Evolutionary conservation across 495 filamentous ascomycete genomes (phyloP), one percentile per base, ranked within the genome.

Genomic region (Amniculicola lignicola): DNA sequence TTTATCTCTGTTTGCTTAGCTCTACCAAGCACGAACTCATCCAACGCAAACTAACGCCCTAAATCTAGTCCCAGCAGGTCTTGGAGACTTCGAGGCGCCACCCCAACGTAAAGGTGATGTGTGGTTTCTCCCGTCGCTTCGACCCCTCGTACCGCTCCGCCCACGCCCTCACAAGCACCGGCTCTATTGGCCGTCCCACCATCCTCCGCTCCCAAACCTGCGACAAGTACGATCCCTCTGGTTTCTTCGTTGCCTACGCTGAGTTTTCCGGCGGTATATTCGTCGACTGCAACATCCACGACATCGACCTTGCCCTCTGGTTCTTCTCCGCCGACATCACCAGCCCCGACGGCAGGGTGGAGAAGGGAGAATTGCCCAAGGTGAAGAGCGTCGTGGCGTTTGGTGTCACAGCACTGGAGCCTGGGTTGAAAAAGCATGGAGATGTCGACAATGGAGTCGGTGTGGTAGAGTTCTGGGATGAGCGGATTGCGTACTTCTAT

Each of bases 361-460:
- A n/a, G n/a, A n/a, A n/a, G n/a, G n/a, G n/a, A n/a, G 65, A 37
- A 48, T 21, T 50, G 9, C 53, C 53, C 2, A 14, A 19, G 2
- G 44, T 57, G 31, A 82, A 83, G 64, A 72, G 68, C 52, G 76
- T 80, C 14, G 69, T 69, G 1, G 77, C 77, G 0, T 63, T 75
- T 6, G 82, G 82, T n/a, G 78, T 82, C 61, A 79, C 76, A 0
- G 80, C 80, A 5, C 77, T 84, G 16, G 75, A 83, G 64, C 81
- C 82, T 0, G 81, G 77, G n/a, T 66, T 85, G 18, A 67, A 73
- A 50, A 74, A 78, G 63, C 73, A 82, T 64, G 77, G 76, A 12
- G 82, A 86, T 57, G 72, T 74, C 19, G 82, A 86, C 61, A 86
- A 85, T 51, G 81, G 79, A 12, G 76, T 84, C 3, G 81, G 81